A percentile compares a stretch with the other conserved stretches of the same genome.
These are phyloP conservation scores for Colletotrichum sp. DNA, from an alignment of 2,329 filamentous ascomycete genomes.

Conservation along the genomic window DNA sequence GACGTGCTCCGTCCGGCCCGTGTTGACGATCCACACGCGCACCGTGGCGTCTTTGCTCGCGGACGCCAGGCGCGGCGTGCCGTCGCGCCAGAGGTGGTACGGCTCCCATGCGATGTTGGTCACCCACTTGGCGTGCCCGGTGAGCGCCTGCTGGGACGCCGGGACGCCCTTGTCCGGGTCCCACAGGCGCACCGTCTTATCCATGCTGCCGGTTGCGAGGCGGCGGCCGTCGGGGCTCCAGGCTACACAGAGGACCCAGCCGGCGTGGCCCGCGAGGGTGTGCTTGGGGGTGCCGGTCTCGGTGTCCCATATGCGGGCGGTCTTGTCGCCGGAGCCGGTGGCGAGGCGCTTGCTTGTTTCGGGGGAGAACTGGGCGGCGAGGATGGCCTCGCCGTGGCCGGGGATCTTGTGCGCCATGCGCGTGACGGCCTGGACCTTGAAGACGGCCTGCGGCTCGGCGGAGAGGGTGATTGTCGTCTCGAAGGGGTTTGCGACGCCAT, in stretches of 20 bases:
- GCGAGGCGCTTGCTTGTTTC: slow-evolving; percentile 78
- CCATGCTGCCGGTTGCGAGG: slow-evolving; percentile 90
- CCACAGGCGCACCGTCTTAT: slow-evolving; percentile 91
- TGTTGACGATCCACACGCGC: slow-evolving; percentile 83
- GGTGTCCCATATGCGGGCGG: slow-evolving; percentile 92
- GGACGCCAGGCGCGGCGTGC: slow-evolving; percentile 81
- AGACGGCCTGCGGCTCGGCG: slow-evolving; percentile 85
- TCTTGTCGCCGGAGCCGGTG: slow-evolving; percentile 89
- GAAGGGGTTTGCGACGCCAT: slow-evolving; percentile 64
- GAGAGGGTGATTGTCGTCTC: slow-evolving; percentile 61
- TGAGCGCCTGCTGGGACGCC: slow-evolving; percentile 68
- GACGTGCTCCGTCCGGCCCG: slow-evolving; percentile 79
- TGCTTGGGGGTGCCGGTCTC: slow-evolving; percentile 89
- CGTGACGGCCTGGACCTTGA: slow-evolving; percentile 90
- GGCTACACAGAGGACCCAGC: slow-evolving; percentile 87
- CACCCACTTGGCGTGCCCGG: slow-evolving; percentile 89
- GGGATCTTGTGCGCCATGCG: slow-evolving; percentile 87
- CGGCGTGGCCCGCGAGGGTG: slow-evolving; percentile 85
- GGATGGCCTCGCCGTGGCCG: slow-evolving; percentile 90
- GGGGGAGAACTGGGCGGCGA: slow-evolving; percentile 86
- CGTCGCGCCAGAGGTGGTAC: slow-evolving; percentile 79
- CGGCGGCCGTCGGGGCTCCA: slow-evolving; percentile 85
- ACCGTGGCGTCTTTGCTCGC: slow-evolving; percentile 91
- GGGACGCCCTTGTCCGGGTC: slow-evolving; percentile 81
- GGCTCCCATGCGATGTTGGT: slow-evolving; percentile 87